Conservation (phyloP, 345 rosid genomes). For the Sonneratia caseolaris region DNA sequence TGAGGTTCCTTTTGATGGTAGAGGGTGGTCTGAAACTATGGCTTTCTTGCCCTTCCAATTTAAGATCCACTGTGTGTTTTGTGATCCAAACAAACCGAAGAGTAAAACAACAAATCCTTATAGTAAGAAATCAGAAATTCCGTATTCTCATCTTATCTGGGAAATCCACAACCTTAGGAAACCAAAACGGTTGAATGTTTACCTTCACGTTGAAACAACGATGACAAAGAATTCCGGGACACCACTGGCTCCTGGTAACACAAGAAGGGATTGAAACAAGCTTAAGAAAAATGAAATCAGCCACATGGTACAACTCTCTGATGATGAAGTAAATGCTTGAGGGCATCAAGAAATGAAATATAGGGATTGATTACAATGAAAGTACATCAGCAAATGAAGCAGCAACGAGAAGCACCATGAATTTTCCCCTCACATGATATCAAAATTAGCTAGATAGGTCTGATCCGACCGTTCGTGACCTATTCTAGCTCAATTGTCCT, state of each 20-base stretch:
- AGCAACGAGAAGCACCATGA: not conserved
- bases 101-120: not conserved
- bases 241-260: conserved; percentile 34
- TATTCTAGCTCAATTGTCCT: not conserved
- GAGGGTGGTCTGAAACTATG: conserved; percentile 28
- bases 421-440: not conserved
- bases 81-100: not conserved
- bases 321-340: not conserved
- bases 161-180: not conserved
- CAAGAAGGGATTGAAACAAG: not conserved
- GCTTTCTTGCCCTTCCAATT: conserved; percentile 13
- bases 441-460: not conserved
- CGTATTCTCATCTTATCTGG: not conserved
- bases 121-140: not conserved
- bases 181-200: not conserved
- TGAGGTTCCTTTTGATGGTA: conserved; percentile 36
- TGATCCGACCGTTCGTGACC: not conserved
- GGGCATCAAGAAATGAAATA: not conserved
- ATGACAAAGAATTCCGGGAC: conserved; percentile 51
- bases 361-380: not conserved
- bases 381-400: not conserved
- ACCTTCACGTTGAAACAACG: conserved; percentile 70
- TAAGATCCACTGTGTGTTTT: conserved; percentile 29
- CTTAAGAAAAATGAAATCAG: not conserved
- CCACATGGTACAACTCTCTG: not conserved